Conservation (phyloP, 169 alveolate genomes). For the Cyclospora cayetanensis region DNA sequence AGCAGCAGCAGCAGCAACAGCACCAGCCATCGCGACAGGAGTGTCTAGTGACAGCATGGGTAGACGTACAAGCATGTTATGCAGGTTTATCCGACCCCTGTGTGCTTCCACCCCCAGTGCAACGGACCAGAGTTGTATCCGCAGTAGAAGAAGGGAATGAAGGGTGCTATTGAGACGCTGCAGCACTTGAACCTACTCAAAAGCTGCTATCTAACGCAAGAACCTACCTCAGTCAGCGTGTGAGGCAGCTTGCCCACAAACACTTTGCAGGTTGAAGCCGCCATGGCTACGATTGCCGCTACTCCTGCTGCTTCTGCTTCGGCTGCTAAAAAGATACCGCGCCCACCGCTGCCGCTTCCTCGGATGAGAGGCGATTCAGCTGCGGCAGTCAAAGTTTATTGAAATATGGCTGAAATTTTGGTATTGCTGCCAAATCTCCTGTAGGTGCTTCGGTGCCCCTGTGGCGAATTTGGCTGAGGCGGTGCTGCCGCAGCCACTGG, state of each 20-base stretch:
- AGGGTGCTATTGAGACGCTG: too few species aligned
- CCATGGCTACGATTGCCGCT: constrained; percentile 1
- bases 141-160: too few species aligned
- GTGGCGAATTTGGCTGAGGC: too few species aligned
- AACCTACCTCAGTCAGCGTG: constrained; percentile 12
- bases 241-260: constrained; percentile 26
- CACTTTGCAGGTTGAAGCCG: constrained; percentile 39
- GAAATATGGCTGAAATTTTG: background rate
- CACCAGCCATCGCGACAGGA: constrained; percentile 9
- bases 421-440: too few species aligned
- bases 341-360: background rate
- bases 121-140: too few species aligned
- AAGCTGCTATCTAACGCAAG: background rate
- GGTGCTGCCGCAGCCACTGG: too few species aligned
- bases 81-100: too few species aligned
- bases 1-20: constrained; percentile 40
- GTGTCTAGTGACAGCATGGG: too few species aligned
- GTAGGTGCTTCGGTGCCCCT: too few species aligned
- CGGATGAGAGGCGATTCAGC: background rate
- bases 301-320: background rate
- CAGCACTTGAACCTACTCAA: too few species aligned
- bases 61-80: too few species aligned
- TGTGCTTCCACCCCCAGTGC: too few species aligned
- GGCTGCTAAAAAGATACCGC: background rate
- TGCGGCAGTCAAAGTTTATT: background rate